Conservation (phyloP, 768 basidiomycete genomes). For the Auricularia heimuer region DNA sequence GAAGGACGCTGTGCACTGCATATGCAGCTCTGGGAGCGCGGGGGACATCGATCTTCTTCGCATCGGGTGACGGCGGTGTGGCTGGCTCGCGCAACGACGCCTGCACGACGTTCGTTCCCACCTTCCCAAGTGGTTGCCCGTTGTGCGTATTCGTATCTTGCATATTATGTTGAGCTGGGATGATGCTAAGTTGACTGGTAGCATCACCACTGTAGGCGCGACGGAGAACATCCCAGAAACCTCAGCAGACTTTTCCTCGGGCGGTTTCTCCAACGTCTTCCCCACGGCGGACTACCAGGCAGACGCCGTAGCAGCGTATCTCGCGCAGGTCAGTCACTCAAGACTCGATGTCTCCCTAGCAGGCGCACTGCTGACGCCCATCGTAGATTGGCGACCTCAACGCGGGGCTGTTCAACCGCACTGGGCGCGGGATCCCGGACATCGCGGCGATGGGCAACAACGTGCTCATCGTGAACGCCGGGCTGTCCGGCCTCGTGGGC, state of each 20-base stretch:
- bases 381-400: constrained; percentile 13
- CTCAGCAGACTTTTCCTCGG: constrained; percentile 22
- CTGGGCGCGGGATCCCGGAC: neutral
- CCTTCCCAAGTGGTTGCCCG: constrained; percentile 28
- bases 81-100: constrained; percentile 18
- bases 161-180: neutral
- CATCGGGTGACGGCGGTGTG: constrained; percentile 30
- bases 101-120: constrained; percentile 25
- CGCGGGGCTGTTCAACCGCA: constrained; percentile 17
- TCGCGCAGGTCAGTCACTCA: constrained; percentile 7
- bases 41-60: constrained; percentile 27
- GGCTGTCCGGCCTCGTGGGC: constrained; percentile 13
- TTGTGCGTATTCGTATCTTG: constrained; percentile 14
- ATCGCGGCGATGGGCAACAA: constrained; percentile 12
- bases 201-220: neutral
- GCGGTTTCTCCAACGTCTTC: constrained; percentile 29
- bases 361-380: no score
- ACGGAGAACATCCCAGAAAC: neutral
- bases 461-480: constrained; percentile 19
- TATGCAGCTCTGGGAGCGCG: constrained; percentile 27
- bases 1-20: constrained; percentile 25
- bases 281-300: constrained; percentile 10
- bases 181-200: neutral
- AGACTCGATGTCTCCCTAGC: no score
- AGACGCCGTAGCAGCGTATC: constrained; percentile 9